Evolutionary conservation across 805 yeast species (phyloP), one percentile per base, ranked within the genome.

Genomic region (Sugiyamaella marilandica): DNA sequence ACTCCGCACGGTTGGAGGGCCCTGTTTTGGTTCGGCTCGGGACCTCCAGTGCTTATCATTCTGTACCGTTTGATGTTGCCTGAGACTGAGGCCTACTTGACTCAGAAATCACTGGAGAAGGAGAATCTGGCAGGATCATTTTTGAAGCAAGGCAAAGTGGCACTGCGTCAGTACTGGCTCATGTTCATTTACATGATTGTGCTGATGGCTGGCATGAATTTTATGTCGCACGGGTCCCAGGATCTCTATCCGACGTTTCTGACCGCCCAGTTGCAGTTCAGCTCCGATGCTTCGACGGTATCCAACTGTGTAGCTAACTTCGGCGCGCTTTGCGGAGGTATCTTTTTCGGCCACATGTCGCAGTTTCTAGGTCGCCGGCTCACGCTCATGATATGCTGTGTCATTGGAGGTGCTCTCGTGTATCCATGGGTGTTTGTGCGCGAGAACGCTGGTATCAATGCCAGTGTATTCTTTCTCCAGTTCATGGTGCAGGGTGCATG

Each of bases 141-240:
- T 39, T 29, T 55, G 21, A 45, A 54, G 35, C 66, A 63, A 55
- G 73, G 74, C 11, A 70, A 69, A 47, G 54, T 51, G 44, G 74
- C 77, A 0, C 45, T 79, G 50, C 73, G 66, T 59, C 54, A 58
- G 65, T 80, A 85, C 64, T 85, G 89, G 90, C 73, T 83, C 49
- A 69, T 80, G 55, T 71, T 81, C 55, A 62, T 78, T 44, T 85
- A 82, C 66, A 67, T 79, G 57, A 77, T 85, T 37, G 62, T 84
- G 10, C 69, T 83, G 64, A 78, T 84, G 83, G 76, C 85, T 16
- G 86, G 84, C 16, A 80, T 83, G 74, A 84, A 84, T 68, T 85
- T 83, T 70, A 76, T 79, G 70, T 78, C 87, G 8, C 92, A 85
- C 60, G 88, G 87, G 1, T 80, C 88, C 5, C 90, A 85, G 68